Evolutionary conservation across 192 early-diverging fungal genomes (phyloP), one percentile per base, ranked within the genome.

Genomic region (Chytriomyces confervae): DNA sequence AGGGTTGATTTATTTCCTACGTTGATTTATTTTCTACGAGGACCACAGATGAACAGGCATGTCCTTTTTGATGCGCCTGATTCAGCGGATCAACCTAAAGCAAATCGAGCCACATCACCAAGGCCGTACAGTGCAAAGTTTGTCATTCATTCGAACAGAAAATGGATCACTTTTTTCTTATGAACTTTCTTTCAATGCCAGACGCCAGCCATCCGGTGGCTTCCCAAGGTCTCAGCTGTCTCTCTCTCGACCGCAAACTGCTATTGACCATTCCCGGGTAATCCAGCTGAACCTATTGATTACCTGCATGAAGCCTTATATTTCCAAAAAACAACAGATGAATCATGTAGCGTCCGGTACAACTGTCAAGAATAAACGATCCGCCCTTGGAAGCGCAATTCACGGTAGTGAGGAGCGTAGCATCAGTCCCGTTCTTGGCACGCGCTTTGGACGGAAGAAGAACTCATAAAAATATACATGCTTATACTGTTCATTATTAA

Each of bases 81-180:
- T 10, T 7, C 69, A 36, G 13, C 45, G 27, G 69, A 72, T 16
- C 23, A 18, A 13, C 23, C 45, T 13, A 72, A 61, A 27, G 27
- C 18, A 36, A 13, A 7, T 3, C 49, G 69, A n/a, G 18, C 20
- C 36, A 57, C 49, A 2, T 72, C 69, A 13, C 69, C 69, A 8
- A 20, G 69, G 7, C 69, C 69, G 10, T 72, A 36, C 50, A 72
- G 69, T 57, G 69, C 69, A 50, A 72, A 72, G 69, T 72, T 57
- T 44, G 69, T 61, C 1, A 50, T 18, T 5, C n/a, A 13, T 47
- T 13, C 10, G 2, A 10, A 27, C 27, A 20, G 10, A 23, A 23
- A 64, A 29, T 64, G 10, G 11, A 68, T 48, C 13, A 46, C 24
- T 16, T 11, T 8, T 36, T 13, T 11, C 4, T 65, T 27, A 13